Evolutionary conservation across 2,329 filamentous ascomycete genomes (phyloP).

Genomic region (Alternaria ethzedia): DNA sequence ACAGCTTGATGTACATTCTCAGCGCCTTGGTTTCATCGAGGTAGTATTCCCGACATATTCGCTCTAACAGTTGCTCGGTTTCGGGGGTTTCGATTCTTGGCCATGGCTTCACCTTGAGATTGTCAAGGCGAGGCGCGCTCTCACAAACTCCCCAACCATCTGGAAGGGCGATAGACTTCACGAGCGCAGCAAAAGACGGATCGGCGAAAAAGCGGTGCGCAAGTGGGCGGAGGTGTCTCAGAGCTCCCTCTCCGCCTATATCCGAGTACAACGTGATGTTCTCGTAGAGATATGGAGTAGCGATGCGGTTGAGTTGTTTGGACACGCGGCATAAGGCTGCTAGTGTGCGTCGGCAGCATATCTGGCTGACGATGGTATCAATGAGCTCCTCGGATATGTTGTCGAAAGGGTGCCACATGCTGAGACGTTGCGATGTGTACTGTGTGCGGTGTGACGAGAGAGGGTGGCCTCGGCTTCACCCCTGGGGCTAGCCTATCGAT

Average conservation of each 20-base stretch:
- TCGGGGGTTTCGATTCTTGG: neutral
- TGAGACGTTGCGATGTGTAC: neutral
- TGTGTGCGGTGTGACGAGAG: neutral
- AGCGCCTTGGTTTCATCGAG: neutral
- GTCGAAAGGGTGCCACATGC: neutral
- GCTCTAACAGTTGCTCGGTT: neutral
- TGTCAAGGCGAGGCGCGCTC: neutral
- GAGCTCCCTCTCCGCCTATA: neutral
- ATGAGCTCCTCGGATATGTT: neutral
- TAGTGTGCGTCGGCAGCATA: neutral
- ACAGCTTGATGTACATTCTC: neutral
- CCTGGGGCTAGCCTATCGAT: neutral
- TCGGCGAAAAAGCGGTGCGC: neutral
- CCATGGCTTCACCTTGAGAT: neutral
- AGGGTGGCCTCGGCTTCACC: neutral
- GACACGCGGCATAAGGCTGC: neutral
- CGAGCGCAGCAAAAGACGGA: neutral
- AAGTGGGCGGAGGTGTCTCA: neutral
- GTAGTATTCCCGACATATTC: neutral
- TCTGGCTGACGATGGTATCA: neutral
- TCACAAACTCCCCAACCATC: neutral
- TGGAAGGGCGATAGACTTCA: neutral
- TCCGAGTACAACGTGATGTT: neutral
- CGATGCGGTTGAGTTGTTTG: neutral
- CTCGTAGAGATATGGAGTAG: neutral